Conservation (phyloP, 2,329 filamentous ascomycete species). For the Thelonectria rubi region DNA sequence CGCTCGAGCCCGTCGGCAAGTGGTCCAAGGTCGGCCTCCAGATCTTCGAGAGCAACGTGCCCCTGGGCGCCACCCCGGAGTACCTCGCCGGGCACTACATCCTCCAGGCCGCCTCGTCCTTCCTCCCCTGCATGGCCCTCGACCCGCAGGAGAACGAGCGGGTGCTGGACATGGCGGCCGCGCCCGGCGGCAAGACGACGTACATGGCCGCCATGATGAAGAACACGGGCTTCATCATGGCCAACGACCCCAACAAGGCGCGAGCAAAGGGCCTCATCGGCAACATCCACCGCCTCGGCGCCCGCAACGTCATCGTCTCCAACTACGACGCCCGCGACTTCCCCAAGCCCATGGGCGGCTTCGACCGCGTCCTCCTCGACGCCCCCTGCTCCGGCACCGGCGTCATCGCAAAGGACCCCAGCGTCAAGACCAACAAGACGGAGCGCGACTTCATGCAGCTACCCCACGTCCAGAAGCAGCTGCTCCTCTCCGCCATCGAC, state of each 20-base stretch:
- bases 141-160: slow-evolving; percentile 93
- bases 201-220: slow-evolving; percentile 96
- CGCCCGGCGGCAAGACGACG: slow-evolving; percentile 95
- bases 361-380: slow-evolving; percentile 93
- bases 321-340: slow-evolving; percentile 96
- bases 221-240: slow-evolving; percentile 94
- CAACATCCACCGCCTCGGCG: slow-evolving; percentile 94
- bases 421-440: slow-evolving; percentile 98
- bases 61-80: slow-evolving; percentile 93
- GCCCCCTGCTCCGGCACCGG: slow-evolving; percentile 96
- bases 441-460: slow-evolving; percentile 93
- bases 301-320: slow-evolving; percentile 93
- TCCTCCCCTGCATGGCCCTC: slow-evolving; percentile 96
- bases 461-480: slow-evolving; percentile 93
- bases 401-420: slow-evolving; percentile 96
- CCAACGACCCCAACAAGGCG: slow-evolving; percentile 94
- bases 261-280: slow-evolving; percentile 97
- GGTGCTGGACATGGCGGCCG: slow-evolving; percentile 92
- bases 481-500: slow-evolving; percentile 92
- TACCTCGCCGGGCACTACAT: slow-evolving; percentile 99
- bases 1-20: slow-evolving; percentile 95
- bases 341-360: slow-evolving; percentile 92
- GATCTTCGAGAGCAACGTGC: slow-evolving; percentile 87
- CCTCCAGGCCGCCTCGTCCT: slow-evolving; percentile 94
- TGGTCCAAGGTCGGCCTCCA: slow-evolving; percentile 99